Conservation (phyloP, 2,329 filamentous ascomycete genomes). For the Xylariaceae sp. region DNA sequence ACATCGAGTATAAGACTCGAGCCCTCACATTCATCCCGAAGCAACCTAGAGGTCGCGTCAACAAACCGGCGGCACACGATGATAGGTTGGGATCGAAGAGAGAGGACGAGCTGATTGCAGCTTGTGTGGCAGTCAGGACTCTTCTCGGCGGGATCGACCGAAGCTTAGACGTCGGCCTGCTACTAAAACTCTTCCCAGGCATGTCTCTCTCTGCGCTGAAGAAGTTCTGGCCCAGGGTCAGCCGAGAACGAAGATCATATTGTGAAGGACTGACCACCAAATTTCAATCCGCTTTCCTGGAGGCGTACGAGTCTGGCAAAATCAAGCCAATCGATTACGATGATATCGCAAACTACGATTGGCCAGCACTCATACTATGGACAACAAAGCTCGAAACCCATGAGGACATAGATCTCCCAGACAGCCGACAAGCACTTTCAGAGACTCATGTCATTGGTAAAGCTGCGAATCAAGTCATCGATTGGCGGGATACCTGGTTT, state of each 20-base stretch:
- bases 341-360: conserved; percentile 62
- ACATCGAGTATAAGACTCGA: conserved; percentile 29
- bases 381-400: conserved; percentile 49
- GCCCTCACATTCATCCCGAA: conserved; percentile 24
- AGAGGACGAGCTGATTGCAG: conserved; percentile 49
- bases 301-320: conserved; percentile 61
- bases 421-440: conserved; percentile 42
- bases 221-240: conserved; percentile 52
- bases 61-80: conserved; percentile 29
- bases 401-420: conserved; percentile 46
- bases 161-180: conserved; percentile 57
- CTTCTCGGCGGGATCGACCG: conserved; percentile 58
- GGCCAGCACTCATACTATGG: conserved; percentile 65
- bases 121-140: conserved; percentile 55
- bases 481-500: conserved; percentile 58
- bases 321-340: conserved; percentile 61
- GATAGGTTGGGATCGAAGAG: conserved; percentile 36
- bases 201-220: conserved; percentile 48
- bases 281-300: conserved; percentile 63
- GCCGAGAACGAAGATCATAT: conserved; percentile 47
- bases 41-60: conserved; percentile 30
- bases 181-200: conserved; percentile 53
- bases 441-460: conserved; percentile 39
- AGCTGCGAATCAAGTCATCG: conserved; percentile 32
- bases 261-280: conserved; percentile 55